These are phyloP conservation scores for Camellia lanceoleosa DNA, from an alignment of 148 eudicot genomes.

Conservation along the genomic window DNA sequence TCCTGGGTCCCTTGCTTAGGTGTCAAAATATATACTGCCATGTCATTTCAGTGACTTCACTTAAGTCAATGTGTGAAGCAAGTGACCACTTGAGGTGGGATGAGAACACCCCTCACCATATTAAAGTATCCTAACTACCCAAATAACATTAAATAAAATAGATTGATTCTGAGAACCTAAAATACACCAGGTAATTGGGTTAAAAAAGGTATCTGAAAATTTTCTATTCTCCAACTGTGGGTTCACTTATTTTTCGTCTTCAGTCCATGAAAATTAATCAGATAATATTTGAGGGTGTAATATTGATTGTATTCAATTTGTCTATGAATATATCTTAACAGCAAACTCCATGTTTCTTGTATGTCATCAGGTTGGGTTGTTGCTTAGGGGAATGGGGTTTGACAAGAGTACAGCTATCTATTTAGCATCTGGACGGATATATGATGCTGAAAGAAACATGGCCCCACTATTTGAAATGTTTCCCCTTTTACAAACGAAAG, in stretches of 20 bases:
- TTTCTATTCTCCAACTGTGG: not conserved
- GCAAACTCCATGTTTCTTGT: slow-evolving; percentile 8
- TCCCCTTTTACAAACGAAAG: slow-evolving; percentile 92
- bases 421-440: slow-evolving; percentile 94
- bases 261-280: not conserved
- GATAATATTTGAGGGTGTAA: not conserved
- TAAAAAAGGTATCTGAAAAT: not conserved
- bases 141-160: no score
- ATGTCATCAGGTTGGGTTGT: slow-evolving; percentile 78
- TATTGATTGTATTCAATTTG: slow-evolving; percentile 9
- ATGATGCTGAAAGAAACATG: slow-evolving; percentile 90
- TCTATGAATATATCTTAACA: not conserved
- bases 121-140: no score
- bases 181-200: no score
- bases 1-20: no score
- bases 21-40: no score
- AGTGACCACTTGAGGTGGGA: no score
- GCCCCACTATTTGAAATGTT: slow-evolving; percentile 90
- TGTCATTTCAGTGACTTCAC: no score
- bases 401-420: slow-evolving; percentile 73
- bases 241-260: not conserved
- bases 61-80: no score
- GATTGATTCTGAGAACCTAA: no score
- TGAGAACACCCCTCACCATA: no score
- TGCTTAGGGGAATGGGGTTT: slow-evolving; percentile 99